Evolutionary conservation across 2,329 filamentous ascomycete genomes (phyloP).

Genomic region (Trichocomaceae sp.): DNA sequence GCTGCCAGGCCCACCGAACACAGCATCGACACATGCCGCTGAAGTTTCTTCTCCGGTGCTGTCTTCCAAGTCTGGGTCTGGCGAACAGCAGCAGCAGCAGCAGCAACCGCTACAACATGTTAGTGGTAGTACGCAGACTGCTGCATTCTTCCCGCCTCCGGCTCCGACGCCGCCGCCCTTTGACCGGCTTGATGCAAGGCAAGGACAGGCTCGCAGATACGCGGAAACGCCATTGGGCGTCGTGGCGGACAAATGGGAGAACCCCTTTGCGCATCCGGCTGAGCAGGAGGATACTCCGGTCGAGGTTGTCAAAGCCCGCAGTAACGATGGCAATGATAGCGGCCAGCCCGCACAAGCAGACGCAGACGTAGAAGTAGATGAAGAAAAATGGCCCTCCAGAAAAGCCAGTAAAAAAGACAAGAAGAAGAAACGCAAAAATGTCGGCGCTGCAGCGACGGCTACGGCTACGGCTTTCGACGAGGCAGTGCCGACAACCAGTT

Average conservation of each 20-base stretch:
- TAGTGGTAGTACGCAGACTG: neutral
- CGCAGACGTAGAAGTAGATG: conserved; percentile 7
- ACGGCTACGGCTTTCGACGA: conserved; percentile 20
- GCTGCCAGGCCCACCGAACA: neutral
- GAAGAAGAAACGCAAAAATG: conserved; percentile 22
- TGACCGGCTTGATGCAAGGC: conserved; percentile 12
- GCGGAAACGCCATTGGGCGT: conserved; percentile 5
- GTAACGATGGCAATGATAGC: neutral
- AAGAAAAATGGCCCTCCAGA: conserved; percentile 8
- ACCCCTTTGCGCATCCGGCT: conserved; percentile 7
- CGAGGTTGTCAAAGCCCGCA: neutral
- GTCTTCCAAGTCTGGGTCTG: conserved; percentile 3
- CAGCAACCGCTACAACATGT: neutral
- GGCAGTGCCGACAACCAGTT: conserved; percentile 15
- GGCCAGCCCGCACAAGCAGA: neutral
- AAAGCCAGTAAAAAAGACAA: conserved; percentile 27
- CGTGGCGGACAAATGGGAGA: conserved; percentile 9
- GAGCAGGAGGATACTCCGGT: neutral
- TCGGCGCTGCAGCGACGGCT: neutral
- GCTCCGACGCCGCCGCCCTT: conserved; percentile 26
- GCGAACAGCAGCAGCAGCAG: neutral
- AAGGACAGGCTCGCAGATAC: conserved; percentile 9
- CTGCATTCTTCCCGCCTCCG: conserved; percentile 21
- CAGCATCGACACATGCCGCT: neutral
- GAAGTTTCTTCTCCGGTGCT: neutral